Base-by-base conservation (phyloP, 371 early-diverging fungal genomes). In the Chytridium lagenaria region DNA sequence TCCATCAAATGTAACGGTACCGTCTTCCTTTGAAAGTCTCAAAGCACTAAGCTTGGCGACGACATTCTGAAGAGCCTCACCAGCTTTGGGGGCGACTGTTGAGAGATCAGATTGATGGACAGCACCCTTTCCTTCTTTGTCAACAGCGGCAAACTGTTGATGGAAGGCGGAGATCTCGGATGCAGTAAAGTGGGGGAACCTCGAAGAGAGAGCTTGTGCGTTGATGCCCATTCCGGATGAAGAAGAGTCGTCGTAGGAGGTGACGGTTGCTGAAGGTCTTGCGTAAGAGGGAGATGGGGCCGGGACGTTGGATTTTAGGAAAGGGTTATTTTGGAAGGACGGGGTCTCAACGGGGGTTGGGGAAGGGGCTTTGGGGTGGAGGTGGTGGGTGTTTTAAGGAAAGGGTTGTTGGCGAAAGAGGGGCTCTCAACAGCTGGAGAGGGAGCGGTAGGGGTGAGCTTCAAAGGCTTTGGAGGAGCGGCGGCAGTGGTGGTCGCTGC, bases 71-170 rank as follows among this genome's bases (percentile, higher is more conserved):
- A 71, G 72, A 37, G 77, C 69, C 50, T 77, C 83, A 19, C 85
- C 85, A 16, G 85, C 75, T 68, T 85, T 85, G 3, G 82, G 78
- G 5, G 84, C 78, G 50, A 85, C 72, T 16, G 80, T 66, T n/a
- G 77, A 71, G 31, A 85, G 68, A 68, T 83, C 83, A 38, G 71
- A 51, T n/a, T 59, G 73, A 72, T 85, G 85, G 33, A 85, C 68
- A 36, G 69, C 72, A 70, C 80, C 80, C 44, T 76, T 59, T 28
- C 61, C 34, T 22, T 85, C 85, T 61, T 78, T 77, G 78, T 85
- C 85, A 33, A 78, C 23, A 38, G 75, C 36, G 23, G 72, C 44
- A 63, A 83, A 85, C 66, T 75, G 74, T 66, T 83, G 83, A 67
- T 82, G 77, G 77, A 78, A 72, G 39, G 80, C 79, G 30, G 67